Evolutionary conservation across 2,329 filamentous ascomycete species (phyloP).

Genomic region (Aspergillus neotritici): DNA sequence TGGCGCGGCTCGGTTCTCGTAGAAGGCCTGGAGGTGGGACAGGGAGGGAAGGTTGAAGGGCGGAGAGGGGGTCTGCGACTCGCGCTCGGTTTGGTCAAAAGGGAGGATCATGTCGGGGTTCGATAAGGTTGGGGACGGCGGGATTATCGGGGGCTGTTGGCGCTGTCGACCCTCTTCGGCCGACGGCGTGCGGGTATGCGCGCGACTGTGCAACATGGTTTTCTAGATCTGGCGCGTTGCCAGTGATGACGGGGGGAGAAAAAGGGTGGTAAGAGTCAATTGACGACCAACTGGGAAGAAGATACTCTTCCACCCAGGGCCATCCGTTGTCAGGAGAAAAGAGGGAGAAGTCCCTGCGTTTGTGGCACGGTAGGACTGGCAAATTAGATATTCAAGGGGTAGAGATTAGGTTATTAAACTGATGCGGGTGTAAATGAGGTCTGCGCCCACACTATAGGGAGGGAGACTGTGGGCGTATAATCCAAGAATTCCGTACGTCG

Average conservation of each 20-base stretch:
- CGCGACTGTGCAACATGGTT: conserved; percentile 7
- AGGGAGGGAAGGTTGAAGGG: conserved; percentile 47
- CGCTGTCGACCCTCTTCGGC: conserved; percentile 14
- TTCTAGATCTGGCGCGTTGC: not conserved
- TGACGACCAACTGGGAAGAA: not conserved
- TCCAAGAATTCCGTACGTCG: no score
- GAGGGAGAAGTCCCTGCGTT: no score
- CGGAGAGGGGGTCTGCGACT: conserved; percentile 47
- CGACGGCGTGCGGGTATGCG: not conserved
- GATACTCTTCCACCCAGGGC: conserved; percentile 4
- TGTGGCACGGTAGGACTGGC: no score
- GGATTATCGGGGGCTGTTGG: conserved; percentile 27
- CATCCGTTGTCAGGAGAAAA: conserved; percentile 2
- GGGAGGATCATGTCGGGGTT: conserved; percentile 95
- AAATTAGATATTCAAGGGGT: no score
- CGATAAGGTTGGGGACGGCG: conserved; percentile 78
- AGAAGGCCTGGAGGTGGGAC: conserved; percentile 37
- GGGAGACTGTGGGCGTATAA: no score
- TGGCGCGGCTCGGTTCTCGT: conserved; percentile 19
- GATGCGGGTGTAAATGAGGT: no score
- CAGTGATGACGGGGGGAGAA: not conserved
- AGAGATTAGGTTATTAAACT: no score
- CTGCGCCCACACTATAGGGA: no score
- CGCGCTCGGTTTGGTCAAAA: conserved; percentile 54
- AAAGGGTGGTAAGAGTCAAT: no score